Base-by-base conservation (phyloP, 345 rosid genomes). In the Syzygium grande region DNA sequence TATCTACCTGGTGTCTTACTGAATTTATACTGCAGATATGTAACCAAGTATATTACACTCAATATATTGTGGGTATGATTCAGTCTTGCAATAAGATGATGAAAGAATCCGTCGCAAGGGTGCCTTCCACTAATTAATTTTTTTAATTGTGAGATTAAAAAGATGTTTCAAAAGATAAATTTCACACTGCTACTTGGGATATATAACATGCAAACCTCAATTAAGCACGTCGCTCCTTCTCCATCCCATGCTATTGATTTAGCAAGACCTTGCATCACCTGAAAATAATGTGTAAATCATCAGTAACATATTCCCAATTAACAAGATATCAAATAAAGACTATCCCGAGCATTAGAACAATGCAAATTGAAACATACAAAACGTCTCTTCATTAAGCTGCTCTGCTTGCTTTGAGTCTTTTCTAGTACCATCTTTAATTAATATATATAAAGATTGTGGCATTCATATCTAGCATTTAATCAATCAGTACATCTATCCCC, bases 201-300 rank as follows among this genome's bases (percentile, higher is more conserved):
- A 89, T 5, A 80, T 29, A 54, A 87, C 68, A 61, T 77, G 65
- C 89, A 27, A 65, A 95, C 99, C 99, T 98, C 99, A 90, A 96
- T 93, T 85, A 98, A 91, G 90, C 99, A 98, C 5, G 99, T 96
- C 63, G 99, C 98, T 84, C 99, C 99, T 91, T 96, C 99, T 85
- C 99, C 99, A 94, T 97, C 99, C 99, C 98, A 98, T 89, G 99
- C 99, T 88, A 96, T 92, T 91, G 99, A 96, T 92, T 96, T 97
- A 34, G 99, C 99, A 84, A 96, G 98, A 88, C 98, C 98, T 94
- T 97, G 98, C 99, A 95, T 97, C 85, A 97, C 99, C 99, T 97
- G 58, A 51, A 88, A 85, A 85, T 65, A 84, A 49, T 29, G 79
- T n/a, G 49, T 5, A 59, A 84, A 19, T 38, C 58, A 59, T 23